Evolutionary conservation across 306 rosid species (phyloP).

Genomic region (Gastrolobium villosum): DNA sequence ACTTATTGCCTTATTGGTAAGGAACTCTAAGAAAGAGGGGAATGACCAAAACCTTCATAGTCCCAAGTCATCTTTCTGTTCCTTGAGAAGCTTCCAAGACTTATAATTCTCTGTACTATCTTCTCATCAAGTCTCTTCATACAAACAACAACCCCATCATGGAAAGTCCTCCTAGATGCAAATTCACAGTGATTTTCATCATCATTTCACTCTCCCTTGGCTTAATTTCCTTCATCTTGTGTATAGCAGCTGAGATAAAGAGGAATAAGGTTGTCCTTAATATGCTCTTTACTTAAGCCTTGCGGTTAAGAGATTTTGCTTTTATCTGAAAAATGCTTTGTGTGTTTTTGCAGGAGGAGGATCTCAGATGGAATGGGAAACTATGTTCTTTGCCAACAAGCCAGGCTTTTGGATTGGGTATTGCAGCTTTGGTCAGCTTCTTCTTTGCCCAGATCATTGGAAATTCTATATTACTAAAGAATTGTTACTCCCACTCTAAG

Average conservation of each 20-base stretch:
- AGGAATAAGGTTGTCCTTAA: constrained; percentile 56
- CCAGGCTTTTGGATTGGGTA: constrained; percentile 70
- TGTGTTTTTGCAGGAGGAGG: constrained; percentile 53
- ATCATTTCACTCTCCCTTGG: constrained; percentile 63
- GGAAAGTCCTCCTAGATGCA: constrained; percentile 55
- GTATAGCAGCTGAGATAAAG: constrained; percentile 71
- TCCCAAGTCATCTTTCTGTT: constrained; percentile 34
- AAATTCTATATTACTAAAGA: constrained; percentile 53
- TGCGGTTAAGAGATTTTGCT: background rate
- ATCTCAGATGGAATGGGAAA: constrained; percentile 66
- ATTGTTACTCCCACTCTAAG: constrained; percentile 45
- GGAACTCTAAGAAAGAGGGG: constrained; percentile 12
- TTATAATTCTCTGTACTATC: background rate
- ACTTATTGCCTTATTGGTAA: constrained; percentile 38
- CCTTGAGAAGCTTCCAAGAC: constrained; percentile 57
- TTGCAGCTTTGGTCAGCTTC: constrained; percentile 70
- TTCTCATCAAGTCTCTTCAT: constrained; percentile 38
- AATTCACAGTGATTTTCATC: constrained; percentile 42
- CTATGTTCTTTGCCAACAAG: constrained; percentile 68
- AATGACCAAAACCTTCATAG: constrained; percentile 14
- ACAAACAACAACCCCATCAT: constrained; percentile 47
- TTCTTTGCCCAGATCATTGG: constrained; percentile 65
- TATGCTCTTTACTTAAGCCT: background rate
- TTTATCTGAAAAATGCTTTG: background rate
- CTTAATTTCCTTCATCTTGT: constrained; percentile 60